These are phyloP conservation scores for Trichoderma reesei DNA, from an alignment of 495 filamentous ascomycete genomes.

Conservation along the genomic window DNA sequence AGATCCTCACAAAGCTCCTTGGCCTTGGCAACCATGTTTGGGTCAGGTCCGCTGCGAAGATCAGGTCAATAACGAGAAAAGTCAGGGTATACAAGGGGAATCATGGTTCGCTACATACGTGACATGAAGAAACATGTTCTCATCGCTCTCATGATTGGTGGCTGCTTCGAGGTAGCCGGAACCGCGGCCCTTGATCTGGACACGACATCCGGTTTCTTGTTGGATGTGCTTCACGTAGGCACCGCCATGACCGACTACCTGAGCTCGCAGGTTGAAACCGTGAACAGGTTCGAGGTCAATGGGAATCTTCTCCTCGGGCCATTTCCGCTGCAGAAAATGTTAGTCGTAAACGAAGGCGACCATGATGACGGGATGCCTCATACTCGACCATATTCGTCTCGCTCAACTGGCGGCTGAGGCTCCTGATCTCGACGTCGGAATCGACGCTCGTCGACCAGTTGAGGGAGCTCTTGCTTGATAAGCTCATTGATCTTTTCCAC, in stretches of 20 bases:
- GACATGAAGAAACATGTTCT: conserved; percentile 91
- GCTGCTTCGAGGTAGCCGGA: conserved; percentile 86
- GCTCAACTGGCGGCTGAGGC: conserved; percentile 53
- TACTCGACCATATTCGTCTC: conserved; percentile 90
- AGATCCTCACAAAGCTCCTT: conserved; percentile 85
- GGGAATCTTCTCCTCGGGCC: conserved; percentile 91
- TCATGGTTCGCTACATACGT: conserved; percentile 50
- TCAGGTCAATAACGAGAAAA: conserved; percentile 24
- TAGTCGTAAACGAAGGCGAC: conserved; percentile 19
- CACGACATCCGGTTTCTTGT: conserved; percentile 82
- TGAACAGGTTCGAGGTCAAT: conserved; percentile 82
- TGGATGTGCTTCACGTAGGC: conserved; percentile 97
- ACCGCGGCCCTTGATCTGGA: conserved; percentile 96
- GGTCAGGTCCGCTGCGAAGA: conserved; percentile 64
- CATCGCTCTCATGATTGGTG: conserved; percentile 80
- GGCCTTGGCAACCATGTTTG: conserved; percentile 73
- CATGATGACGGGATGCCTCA: conserved; percentile 18
- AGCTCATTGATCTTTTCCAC: conserved; percentile 79
- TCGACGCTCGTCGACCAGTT: conserved; percentile 87
- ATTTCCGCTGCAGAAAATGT: conserved; percentile 67
- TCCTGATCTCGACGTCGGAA: conserved; percentile 86
- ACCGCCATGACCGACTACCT: conserved; percentile 88
- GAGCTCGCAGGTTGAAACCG: conserved; percentile 93
- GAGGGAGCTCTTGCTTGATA: conserved; percentile 93
- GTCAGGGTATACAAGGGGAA: background rate